Conservation (phyloP, 371 early-diverging fungal species). For the Mucor plumbeus region DNA sequence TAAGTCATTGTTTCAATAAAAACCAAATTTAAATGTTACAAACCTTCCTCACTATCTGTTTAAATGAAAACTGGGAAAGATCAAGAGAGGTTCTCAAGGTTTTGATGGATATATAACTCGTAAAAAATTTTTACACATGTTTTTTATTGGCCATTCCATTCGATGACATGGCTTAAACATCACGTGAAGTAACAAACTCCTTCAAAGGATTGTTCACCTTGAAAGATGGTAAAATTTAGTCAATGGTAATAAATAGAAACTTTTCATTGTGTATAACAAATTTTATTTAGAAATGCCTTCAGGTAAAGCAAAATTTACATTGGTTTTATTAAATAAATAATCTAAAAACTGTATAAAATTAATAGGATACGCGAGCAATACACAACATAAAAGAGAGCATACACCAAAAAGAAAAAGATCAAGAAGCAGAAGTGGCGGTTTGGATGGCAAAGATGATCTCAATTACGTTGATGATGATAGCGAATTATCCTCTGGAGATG, state of each 20-base stretch:
- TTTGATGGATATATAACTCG: conserved; percentile 9
- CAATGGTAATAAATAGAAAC: background rate
- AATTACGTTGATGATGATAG: conserved; percentile 38
- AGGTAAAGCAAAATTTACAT: conserved; percentile 10
- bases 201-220: background rate
- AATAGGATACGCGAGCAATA: conserved; percentile 11
- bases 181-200: conserved; percentile 2
- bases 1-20: too few species aligned
- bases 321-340: background rate
- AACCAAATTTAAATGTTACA: background rate
- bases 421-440: conserved; percentile 32
- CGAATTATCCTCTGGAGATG: conserved; percentile 35
- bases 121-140: conserved; percentile 15
- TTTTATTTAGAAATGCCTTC: conserved; percentile 15
- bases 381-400: conserved; percentile 18
- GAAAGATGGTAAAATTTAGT: background rate
- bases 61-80: conserved; percentile 29
- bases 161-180: conserved; percentile 10
- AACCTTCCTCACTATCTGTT: conserved; percentile 48
- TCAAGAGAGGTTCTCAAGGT: background rate
- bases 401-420: conserved; percentile 32
- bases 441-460: conserved; percentile 28
- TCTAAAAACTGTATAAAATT: background rate
- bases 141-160: background rate
- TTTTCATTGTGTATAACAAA: background rate